phyloP scores from a whole-genome alignment of 148 eudicot species.

The Cornus suecica region DNA sequence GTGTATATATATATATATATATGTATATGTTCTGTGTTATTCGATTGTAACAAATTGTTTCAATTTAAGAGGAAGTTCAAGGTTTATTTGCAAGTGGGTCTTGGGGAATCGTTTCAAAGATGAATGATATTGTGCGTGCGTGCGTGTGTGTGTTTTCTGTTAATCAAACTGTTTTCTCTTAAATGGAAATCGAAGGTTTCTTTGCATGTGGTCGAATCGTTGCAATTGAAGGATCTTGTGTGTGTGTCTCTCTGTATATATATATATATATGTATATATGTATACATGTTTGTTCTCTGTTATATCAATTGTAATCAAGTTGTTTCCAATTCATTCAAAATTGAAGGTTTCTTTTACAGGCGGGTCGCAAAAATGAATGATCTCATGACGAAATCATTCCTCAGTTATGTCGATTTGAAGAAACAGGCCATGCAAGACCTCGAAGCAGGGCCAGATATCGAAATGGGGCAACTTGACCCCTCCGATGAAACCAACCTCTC shows the following conservation, averaged over 20 bases:
- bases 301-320: neutral
- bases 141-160: no score
- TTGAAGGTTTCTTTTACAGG: neutral
- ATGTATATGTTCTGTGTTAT: no score
- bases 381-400: constrained; percentile 16
- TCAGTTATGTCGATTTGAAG: constrained; percentile 16
- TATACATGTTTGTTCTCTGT: neutral
- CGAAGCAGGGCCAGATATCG: constrained; percentile 14
- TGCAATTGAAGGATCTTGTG: no score
- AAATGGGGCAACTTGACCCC: constrained; percentile 16
- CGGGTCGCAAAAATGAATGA: constrained; percentile 14
- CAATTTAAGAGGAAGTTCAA: neutral
- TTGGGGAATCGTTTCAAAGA: no score
- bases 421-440: constrained; percentile 18
- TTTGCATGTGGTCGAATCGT: no score
- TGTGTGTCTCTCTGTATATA: no score
- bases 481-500: constrained; percentile 13
- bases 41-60: neutral
- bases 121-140: constrained; percentile 10
- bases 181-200: no score
- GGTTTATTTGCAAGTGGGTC: neutral
- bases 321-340: neutral
- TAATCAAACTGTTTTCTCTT: no score
- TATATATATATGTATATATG: no score
- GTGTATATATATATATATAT: no score